phyloP scores from a whole-genome alignment of 306 rosid species.

The Amphicarpaea edgeworthii region DNA sequence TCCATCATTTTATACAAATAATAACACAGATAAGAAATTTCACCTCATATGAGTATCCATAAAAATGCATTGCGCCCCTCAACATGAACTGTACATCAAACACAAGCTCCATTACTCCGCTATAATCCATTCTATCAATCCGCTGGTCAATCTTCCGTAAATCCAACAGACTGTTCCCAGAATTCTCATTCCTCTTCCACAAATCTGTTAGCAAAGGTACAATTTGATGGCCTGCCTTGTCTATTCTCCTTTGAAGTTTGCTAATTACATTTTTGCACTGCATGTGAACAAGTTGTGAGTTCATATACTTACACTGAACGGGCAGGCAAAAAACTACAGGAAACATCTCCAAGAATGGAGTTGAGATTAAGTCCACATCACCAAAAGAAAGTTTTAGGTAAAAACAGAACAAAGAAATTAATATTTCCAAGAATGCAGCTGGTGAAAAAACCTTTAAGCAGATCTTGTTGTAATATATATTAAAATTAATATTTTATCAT shows the following conservation, averaged over 20 bases:
- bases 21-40: slow-evolving; percentile 41
- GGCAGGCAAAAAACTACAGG: slow-evolving; percentile 21
- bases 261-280: slow-evolving; percentile 93
- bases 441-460: slow-evolving; percentile 31
- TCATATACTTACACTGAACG: slow-evolving; percentile 31
- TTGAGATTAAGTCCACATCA: slow-evolving; percentile 1
- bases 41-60: slow-evolving; percentile 89
- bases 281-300: slow-evolving; percentile 48
- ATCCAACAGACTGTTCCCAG: slow-evolving; percentile 77
- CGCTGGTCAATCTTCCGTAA: slow-evolving; percentile 85
- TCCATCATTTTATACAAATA: neutral
- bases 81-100: slow-evolving; percentile 89
- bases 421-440: slow-evolving; percentile 24
- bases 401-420: slow-evolving; percentile 9
- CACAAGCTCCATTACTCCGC: slow-evolving; percentile 86
- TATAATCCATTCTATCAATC: slow-evolving; percentile 83
- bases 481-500: slow-evolving; percentile 5
- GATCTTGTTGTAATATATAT: neutral
- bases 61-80: slow-evolving; percentile 82
- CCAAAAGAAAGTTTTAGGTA: slow-evolving; percentile 7
- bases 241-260: slow-evolving; percentile 89
- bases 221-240: slow-evolving; percentile 89
- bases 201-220: slow-evolving; percentile 89
- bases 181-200: slow-evolving; percentile 85
- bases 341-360: slow-evolving; percentile 31